Conservation (phyloP, 805 yeast species). For the Middelhovenomyces tepae region DNA sequence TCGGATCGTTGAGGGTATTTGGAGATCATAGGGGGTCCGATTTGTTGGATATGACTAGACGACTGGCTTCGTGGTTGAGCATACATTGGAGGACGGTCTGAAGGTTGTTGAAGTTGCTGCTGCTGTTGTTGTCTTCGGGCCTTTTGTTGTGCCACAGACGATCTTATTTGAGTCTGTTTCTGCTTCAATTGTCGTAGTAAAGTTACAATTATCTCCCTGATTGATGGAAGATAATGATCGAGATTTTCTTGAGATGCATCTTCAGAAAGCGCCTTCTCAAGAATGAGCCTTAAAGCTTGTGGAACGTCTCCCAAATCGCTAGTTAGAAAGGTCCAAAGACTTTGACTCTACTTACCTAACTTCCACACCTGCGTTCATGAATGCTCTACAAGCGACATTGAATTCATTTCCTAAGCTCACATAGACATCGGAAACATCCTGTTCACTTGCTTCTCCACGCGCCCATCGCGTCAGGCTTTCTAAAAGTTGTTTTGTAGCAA, state of each 20-base stretch:
- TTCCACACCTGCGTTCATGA: constrained; percentile 69
- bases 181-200: constrained; percentile 69
- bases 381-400: constrained; percentile 74
- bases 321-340: background rate
- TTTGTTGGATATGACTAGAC: constrained; percentile 4
- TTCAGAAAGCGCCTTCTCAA: constrained; percentile 81
- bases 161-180: constrained; percentile 56
- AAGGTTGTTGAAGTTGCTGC: constrained; percentile 6
- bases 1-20: constrained; percentile 11
- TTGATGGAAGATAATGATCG: constrained; percentile 72
- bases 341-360: constrained; percentile 28
- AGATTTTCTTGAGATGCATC: constrained; percentile 75
- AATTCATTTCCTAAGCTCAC: constrained; percentile 92
- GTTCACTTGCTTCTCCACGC: constrained; percentile 63
- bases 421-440: constrained; percentile 80
- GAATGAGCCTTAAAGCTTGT: constrained; percentile 59
- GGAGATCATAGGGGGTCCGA: too few species aligned
- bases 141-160: constrained; percentile 25
- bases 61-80: constrained; percentile 1
- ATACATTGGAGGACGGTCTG: constrained; percentile 1
- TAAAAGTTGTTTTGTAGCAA: constrained; percentile 81
- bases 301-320: constrained; percentile 90
- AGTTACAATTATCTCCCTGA: constrained; percentile 76
- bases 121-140: constrained; percentile 7
- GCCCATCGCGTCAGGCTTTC: constrained; percentile 91